Conservation (phyloP, 345 rosid species). For the Aquilaria yunnanensis region DNA sequence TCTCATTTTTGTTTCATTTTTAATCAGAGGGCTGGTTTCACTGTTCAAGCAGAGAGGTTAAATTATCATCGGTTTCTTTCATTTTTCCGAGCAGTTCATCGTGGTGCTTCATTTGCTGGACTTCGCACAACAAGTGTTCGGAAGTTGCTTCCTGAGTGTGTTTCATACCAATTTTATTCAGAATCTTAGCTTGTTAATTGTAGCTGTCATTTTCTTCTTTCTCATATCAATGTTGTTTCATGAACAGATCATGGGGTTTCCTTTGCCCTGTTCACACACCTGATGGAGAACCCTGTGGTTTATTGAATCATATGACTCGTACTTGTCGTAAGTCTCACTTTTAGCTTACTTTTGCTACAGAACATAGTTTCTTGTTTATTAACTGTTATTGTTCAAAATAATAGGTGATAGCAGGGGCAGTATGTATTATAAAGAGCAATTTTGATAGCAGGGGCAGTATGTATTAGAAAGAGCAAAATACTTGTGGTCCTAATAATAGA, state of each 20-base stretch:
- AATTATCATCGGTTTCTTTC: slow-evolving; percentile 87
- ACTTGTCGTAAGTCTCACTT: slow-evolving; percentile 56
- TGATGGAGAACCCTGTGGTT: slow-evolving; percentile 98
- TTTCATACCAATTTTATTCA: slow-evolving; percentile 6
- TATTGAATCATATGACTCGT: slow-evolving; percentile 90
- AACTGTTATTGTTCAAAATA: too few relatives aligned
- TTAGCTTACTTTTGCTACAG: background rate
- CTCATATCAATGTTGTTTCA: slow-evolving; percentile 8
- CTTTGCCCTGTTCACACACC: slow-evolving; percentile 99
- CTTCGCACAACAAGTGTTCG: slow-evolving; percentile 94
- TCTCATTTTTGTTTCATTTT: slow-evolving; percentile 7
- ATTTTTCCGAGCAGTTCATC: slow-evolving; percentile 92
- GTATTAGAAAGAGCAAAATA: too few relatives aligned
- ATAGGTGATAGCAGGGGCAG: too few relatives aligned
- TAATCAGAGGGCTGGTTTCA: slow-evolving; percentile 82
- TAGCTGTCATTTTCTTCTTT: background rate
- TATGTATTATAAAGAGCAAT: too few relatives aligned
- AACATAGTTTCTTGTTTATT: too few relatives aligned
- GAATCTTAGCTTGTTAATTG: slow-evolving; percentile 7
- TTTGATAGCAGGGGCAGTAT: too few relatives aligned
- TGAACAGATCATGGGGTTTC: slow-evolving; percentile 92
- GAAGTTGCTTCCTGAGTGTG: slow-evolving; percentile 96
- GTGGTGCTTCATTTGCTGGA: slow-evolving; percentile 96
- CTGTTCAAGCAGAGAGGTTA: slow-evolving; percentile 97
- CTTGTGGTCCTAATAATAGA: too few relatives aligned